Evolutionary conservation across 2,329 filamentous ascomycete genomes (phyloP).

Genomic region (Clarireedia monteithiana): DNA sequence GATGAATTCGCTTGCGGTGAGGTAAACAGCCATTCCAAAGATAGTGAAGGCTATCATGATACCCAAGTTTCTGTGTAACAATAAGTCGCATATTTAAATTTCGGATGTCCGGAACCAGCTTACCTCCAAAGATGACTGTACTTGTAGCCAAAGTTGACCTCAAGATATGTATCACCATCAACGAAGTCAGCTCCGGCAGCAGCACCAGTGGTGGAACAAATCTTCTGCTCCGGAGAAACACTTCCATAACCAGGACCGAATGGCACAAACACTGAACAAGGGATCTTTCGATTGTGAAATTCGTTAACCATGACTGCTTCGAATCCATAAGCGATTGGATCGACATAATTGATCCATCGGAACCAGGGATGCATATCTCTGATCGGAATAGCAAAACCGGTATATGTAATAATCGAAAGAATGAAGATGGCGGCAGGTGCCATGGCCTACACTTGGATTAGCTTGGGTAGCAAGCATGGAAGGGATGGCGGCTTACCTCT

Average conservation of each 20-base stretch:
- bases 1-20: conserved; percentile 56
- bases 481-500: conserved; percentile 32
- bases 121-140: conserved; percentile 53
- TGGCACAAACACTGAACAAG: conserved; percentile 22
- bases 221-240: conserved; percentile 19
- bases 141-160: conserved; percentile 48
- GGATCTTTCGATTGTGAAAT: conserved; percentile 39
- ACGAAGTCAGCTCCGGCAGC: conserved; percentile 44
- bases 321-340: conserved; percentile 60
- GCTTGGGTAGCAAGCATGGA: neutral
- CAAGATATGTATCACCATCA: conserved; percentile 51
- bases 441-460: conserved; percentile 16
- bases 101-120: neutral
- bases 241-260: conserved; percentile 17
- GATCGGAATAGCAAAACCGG: conserved; percentile 46
- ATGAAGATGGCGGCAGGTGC: conserved; percentile 45
- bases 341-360: conserved; percentile 58
- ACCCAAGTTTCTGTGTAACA: conserved; percentile 48
- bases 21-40: conserved; percentile 55
- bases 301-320: conserved; percentile 76
- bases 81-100: conserved; percentile 21
- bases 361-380: conserved; percentile 48
- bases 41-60: conserved; percentile 58
- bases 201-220: conserved; percentile 53
- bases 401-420: conserved; percentile 43